A percentile compares a stretch with the other conserved stretches of the same genome.
Conservation (phyloP, 306 rosid species). For the Rosa lucieae region DNA sequence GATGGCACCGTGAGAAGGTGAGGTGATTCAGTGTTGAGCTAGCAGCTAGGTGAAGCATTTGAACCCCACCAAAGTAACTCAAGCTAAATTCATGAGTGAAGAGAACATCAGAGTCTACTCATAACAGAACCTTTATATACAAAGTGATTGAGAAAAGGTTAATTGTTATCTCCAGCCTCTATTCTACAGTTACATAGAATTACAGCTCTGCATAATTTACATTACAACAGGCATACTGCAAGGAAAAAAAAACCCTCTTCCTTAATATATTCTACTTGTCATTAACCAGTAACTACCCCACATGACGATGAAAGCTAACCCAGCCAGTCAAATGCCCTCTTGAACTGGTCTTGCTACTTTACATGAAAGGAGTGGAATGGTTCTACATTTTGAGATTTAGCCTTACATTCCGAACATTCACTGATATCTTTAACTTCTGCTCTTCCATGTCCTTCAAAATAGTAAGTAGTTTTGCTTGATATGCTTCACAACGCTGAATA, state of each 20-base stretch:
- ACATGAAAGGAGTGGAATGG: not conserved
- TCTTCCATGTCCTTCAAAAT: slow-evolving; percentile 46
- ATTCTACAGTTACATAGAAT: not conserved
- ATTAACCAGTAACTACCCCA: not conserved
- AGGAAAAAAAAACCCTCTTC: not conserved
- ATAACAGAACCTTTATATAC: not conserved
- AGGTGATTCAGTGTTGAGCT: not conserved
- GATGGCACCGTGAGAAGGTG: no score
- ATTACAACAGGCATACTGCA: not conserved
- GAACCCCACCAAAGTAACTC: not conserved
- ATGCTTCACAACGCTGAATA: slow-evolving; percentile 40
- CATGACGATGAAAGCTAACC: not conserved
- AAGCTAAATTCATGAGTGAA: not conserved
- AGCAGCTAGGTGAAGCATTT: not conserved
- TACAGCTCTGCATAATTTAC: slow-evolving; percentile 5
- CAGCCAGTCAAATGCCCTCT: slow-evolving; percentile 2
- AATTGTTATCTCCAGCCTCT: not conserved
- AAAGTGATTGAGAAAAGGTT: not conserved
- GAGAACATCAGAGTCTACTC: not conserved
- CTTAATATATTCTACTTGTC: not conserved
- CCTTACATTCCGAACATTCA: slow-evolving; percentile 39
- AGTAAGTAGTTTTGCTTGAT: slow-evolving; percentile 30
- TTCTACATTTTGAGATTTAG: slow-evolving; percentile 29
- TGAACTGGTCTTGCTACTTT: not conserved
- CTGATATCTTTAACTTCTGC: slow-evolving; percentile 37